Evolutionary conservation across 2,329 filamentous ascomycete species (phyloP).

Genomic region (Pezicula radicicola): DNA sequence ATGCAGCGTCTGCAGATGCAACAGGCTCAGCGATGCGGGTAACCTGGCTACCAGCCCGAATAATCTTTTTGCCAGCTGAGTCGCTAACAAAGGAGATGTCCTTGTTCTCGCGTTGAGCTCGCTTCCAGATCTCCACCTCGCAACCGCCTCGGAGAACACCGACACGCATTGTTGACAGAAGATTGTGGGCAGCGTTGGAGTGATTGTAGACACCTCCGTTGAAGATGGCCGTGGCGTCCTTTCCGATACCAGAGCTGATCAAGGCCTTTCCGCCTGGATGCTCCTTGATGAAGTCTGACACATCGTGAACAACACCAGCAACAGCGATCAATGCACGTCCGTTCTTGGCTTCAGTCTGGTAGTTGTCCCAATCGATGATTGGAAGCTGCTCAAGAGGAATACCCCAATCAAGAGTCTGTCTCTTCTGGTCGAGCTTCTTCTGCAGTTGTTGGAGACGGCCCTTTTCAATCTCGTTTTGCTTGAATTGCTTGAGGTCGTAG

Average conservation of each 20-base stretch:
- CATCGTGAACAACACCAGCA: constrained; percentile 83
- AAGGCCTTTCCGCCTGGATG: constrained; percentile 89
- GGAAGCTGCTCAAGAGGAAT: constrained; percentile 81
- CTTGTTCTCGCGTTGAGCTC: constrained; percentile 79
- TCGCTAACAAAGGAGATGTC: constrained; percentile 79
- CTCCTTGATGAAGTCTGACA: constrained; percentile 80
- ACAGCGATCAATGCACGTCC: constrained; percentile 75
- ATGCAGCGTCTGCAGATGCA: constrained; percentile 81
- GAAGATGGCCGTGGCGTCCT: constrained; percentile 88
- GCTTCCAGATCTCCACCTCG: constrained; percentile 93
- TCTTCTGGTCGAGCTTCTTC: constrained; percentile 91
- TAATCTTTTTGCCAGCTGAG: constrained; percentile 74
- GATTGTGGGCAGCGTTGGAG: constrained; percentile 86
- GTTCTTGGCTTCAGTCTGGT: constrained; percentile 72
- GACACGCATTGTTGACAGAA: constrained; percentile 83
- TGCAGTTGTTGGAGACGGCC: constrained; percentile 83
- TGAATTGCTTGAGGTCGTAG: constrained; percentile 88
- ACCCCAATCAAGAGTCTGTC: constrained; percentile 80
- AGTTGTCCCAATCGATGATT: constrained; percentile 84
- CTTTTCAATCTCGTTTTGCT: constrained; percentile 89
- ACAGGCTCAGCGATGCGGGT: constrained; percentile 80
- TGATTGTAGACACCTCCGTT: constrained; percentile 89
- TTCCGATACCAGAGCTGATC: constrained; percentile 78
- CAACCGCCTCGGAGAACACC: constrained; percentile 83
- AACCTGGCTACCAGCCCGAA: constrained; percentile 81